Base-by-base conservation (phyloP, 1,284 basidiomycete genomes). In the Hortiboletus rubellus region DNA sequence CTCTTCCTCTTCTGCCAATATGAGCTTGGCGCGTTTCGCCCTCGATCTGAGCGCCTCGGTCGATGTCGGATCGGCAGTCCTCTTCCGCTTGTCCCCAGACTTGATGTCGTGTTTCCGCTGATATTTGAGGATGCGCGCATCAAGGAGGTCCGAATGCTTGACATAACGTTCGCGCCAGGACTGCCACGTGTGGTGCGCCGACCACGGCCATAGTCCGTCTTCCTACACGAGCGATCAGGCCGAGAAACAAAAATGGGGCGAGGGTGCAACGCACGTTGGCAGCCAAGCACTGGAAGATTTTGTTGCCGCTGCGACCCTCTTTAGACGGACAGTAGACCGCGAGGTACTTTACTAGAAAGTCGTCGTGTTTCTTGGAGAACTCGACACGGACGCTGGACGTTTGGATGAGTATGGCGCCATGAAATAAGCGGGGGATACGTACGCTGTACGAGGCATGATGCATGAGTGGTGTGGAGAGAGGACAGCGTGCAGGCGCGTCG, bases 151-250 rank as follows among this genome's bases (percentile, higher is more conserved):
- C 40, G 70, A 33, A 46, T 83, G 71, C 55, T 75, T 81, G 45
- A 63, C 64, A 60, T 85, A 86, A 27, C 76, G 78, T 45, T 81
- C 74, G 11, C 82, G 76, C 84, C 84, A 86, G 5, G 80, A 82
- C 15, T 77, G 72, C 79, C 76, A 81, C 0, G 82, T 31, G 62
- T 85, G 84, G 5, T 67, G 66, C 5, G 48, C 58, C 15, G 76
- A 67, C 81, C 80, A 84, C 3, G 70, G 66, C 79, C 80, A 83
- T 50, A 61, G 3, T 0, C 38, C 27, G 0, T 41, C 1, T 12
- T 49, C 48, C 67, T 71, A 50, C 37, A 38, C 5, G n/a, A 31
- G 24, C n/a, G 15, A n/a, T 57, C 44, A 57, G 18, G 36, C n/a
- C 0, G n/a, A 15, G 30, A 40, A 22, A 15, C 22, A 22, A 22